Evolutionary conservation across 2,329 filamentous ascomycete genomes (phyloP).

Genomic region (Diaporthe ilicicola): DNA sequence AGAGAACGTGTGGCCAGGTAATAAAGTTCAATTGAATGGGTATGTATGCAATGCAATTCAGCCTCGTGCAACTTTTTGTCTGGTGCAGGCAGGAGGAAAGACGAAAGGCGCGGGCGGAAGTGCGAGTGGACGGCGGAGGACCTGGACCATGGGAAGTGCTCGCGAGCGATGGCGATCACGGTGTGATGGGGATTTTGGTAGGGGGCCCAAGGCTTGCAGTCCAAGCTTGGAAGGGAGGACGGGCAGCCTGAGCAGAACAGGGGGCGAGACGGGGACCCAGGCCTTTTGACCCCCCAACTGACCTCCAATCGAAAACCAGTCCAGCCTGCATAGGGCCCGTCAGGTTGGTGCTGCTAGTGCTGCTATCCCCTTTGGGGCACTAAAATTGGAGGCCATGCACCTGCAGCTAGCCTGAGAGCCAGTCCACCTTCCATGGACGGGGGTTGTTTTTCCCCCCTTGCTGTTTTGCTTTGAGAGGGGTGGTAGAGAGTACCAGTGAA

Average conservation of each 20-base stretch:
- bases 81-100: slow-evolving; percentile 24
- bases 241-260: background rate
- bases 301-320: slow-evolving; percentile 11
- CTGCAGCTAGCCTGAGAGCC: slow-evolving; percentile 25
- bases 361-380: slow-evolving; percentile 20
- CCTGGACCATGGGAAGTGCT: slow-evolving; percentile 20
- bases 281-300: slow-evolving; percentile 14
- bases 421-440: slow-evolving; percentile 5
- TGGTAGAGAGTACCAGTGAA: background rate
- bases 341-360: slow-evolving; percentile 22
- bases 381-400: slow-evolving; percentile 25
- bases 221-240: slow-evolving; percentile 19
- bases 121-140: slow-evolving; percentile 18
- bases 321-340: slow-evolving; percentile 14
- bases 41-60: slow-evolving; percentile 21
- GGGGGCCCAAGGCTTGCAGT: slow-evolving; percentile 19
- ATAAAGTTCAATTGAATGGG: slow-evolving; percentile 23
- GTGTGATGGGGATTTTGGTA: slow-evolving; percentile 5
- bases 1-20: slow-evolving; percentile 24
- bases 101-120: slow-evolving; percentile 18
- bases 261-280: slow-evolving; percentile 11
- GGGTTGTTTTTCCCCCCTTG: slow-evolving; percentile 13
- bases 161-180: slow-evolving; percentile 21
- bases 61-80: slow-evolving; percentile 27
- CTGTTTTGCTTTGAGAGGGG: slow-evolving; percentile 14